phyloP scores from a whole-genome alignment of 768 basidiomycete species.

The Crepidotus variabilis region DNA sequence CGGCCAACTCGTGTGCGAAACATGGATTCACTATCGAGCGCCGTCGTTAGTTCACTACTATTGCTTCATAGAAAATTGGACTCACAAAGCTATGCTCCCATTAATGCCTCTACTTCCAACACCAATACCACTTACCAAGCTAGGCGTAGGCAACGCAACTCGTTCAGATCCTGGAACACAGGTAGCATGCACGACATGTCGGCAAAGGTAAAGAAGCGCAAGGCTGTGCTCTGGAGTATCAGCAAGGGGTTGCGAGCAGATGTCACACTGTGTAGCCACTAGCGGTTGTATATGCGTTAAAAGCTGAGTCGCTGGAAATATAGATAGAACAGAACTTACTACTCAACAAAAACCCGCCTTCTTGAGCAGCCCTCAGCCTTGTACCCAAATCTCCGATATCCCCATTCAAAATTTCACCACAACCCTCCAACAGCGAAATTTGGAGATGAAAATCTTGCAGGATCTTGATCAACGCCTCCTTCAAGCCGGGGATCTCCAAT shows the following conservation, averaged over 20 bases:
- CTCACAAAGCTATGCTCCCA: slow-evolving; percentile 79
- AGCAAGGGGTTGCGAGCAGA: slow-evolving; percentile 61
- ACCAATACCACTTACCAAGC: slow-evolving; percentile 6
- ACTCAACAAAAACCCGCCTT: slow-evolving; percentile 72
- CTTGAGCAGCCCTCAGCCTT: slow-evolving; percentile 71
- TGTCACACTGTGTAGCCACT: slow-evolving; percentile 64
- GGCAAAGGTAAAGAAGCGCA: slow-evolving; percentile 79
- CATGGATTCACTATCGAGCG: slow-evolving; percentile 55
- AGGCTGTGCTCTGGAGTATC: slow-evolving; percentile 51
- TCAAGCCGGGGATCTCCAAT: slow-evolving; percentile 92
- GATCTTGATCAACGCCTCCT: slow-evolving; percentile 94
- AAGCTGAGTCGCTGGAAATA: background rate
- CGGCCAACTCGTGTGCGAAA: slow-evolving; percentile 59
- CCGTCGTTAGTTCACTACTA: background rate
- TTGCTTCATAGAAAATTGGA: slow-evolving; percentile 14
- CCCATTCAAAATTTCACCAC: slow-evolving; percentile 79
- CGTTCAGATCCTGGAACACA: slow-evolving; percentile 69
- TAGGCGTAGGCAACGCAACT: slow-evolving; percentile 41
- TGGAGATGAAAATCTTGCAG: slow-evolving; percentile 95
- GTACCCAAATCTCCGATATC: slow-evolving; percentile 75
- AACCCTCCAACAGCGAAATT: slow-evolving; percentile 89
- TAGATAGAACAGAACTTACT: slow-evolving; percentile 42
- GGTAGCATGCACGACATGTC: slow-evolving; percentile 79
- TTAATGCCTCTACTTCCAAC: slow-evolving; percentile 43
- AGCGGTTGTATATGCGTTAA: background rate